Base-by-base conservation (phyloP, 805 yeast species). In the Metschnikowia proteae region DNA sequence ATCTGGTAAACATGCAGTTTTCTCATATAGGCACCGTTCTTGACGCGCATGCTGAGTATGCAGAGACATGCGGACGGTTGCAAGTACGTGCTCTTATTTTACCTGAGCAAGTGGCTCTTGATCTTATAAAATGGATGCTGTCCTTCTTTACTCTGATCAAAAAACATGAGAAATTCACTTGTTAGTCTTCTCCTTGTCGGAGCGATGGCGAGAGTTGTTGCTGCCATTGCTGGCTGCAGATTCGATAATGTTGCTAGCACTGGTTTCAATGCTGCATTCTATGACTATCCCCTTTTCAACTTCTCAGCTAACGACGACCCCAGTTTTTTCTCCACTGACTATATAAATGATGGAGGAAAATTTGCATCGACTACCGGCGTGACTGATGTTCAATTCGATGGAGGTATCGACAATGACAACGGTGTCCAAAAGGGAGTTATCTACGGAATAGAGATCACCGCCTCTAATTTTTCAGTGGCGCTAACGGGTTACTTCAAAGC, bases 251-350 rank as follows among this genome's bases (percentile, higher is more conserved):
- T 9, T 32, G 35, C n/a, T 6, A 10, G 17, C 9, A n/a, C 17
- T 8, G 51, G 51, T 11, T 44, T 44, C 31, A 29, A 29, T 17
- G 51, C 39, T 13, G 29, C 29, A 10, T 48, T 44, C 39, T 48
- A 44, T 43, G 30, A 30, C 3, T 48, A 48, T 36, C 42, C 51
- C 5, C 46, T 35, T 26, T 10, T 4, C 5, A 33, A 26, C 27
- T 6, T 11, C 13, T 11, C 13, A 4, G 34, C 34, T n/a, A 8
- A 8, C 9, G 23, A 25, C 25, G 47, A 48, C 34, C 47, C 44
- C 7, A 38, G 32, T 6, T 50, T 31, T 39, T 50, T 43, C 37
- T n/a, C 8, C 8, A 11, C 6, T 4, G 50, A 46, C 3, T 50
- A 43, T 40, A 26, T 26, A 29, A 25, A 39, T 11, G 35, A 9